Evolutionary conservation across 2,329 filamentous ascomycete genomes (phyloP), one percentile per base, ranked within the genome.

Genomic region (Alternaria postmessia): DNA sequence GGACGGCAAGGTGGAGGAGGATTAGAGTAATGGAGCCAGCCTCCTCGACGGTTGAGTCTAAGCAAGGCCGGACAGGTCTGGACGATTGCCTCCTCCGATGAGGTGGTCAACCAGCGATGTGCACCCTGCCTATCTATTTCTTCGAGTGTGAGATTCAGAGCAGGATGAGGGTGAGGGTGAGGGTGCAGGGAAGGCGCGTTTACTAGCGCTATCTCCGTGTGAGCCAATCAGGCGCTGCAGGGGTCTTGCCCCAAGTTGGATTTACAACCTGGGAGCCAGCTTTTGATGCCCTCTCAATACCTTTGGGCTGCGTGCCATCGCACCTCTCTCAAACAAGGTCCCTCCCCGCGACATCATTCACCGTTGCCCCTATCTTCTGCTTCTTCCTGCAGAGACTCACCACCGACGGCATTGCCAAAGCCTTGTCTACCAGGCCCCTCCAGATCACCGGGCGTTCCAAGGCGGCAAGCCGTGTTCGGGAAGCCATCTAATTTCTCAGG

Each of bases 401-500:
- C 41, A 26, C 44, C 58, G 24, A 28, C 34, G 26, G 14, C 30
- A 46, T 47, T 22, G 51, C 53, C 56, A 39, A 43, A 32, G 47
- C 7, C 49, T 58, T 36, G 43, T 47, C 20, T 42, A 16, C 22
- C 44, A 54, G 64, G 56, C 68, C 66, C 68, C 65, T 68, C 68
- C 60, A 68, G 61, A 66, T 66, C 66, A 51, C 59, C 58, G 54
- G 58, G 48, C 59, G 43, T 60, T 63, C 68, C 53, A 67, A 63
- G 58, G 57, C 63, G 64, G 67, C 67, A 67, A 63, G 61, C 68
- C 65, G 63, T 61, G 54, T 60, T 60, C 57, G 61, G 60, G 51
- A 66, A 64, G 64, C 58, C 61, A 68, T 72, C 70, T 71, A 73
- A 74, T 74, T 72, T 74, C 70, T 62, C 59, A 42, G 32, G 46